Percentiles rank a stretch among this genome's conserved stretches.
phyloP scores from a whole-genome alignment of 306 rosid genomes.

The Dalbergia oliveri region DNA sequence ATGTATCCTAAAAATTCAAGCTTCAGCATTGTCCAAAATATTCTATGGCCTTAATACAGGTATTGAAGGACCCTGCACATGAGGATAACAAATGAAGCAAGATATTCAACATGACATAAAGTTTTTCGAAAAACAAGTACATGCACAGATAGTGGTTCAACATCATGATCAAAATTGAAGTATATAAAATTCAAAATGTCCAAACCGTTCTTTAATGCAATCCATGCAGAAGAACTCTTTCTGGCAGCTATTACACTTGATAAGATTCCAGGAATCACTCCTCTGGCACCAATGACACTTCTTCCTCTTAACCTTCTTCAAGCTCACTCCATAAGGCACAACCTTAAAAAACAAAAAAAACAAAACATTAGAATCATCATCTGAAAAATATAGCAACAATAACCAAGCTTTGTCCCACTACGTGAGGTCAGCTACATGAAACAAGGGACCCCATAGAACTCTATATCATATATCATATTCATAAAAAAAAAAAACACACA shows the following conservation, averaged over 20 bases:
- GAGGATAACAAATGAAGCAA: conserved; percentile 32
- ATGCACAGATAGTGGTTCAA: conserved; percentile 14
- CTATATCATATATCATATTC: no score
- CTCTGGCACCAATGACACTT: conserved; percentile 92
- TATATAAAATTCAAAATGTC: conserved; percentile 33
- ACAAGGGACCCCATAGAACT: no score
- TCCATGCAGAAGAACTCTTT: conserved; percentile 83
- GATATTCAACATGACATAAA: conserved; percentile 23
- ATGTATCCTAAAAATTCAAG: conserved; percentile 21
- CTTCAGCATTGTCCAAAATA: conserved; percentile 28
- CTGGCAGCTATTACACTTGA: conserved; percentile 82
- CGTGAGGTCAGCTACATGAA: no score
- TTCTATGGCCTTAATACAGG: conserved; percentile 8
- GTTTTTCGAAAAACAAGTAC: neutral
- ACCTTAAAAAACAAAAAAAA: conserved; percentile 48
- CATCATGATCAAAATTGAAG: conserved; percentile 11
- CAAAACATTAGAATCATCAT: conserved; percentile 24
- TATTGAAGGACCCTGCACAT: neutral
- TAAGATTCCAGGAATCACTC: conserved; percentile 70
- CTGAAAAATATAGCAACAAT: accelerated
- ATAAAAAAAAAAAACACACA: neutral
- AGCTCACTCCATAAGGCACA: conserved; percentile 56
- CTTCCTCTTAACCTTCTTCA: conserved; percentile 70
- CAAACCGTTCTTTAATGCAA: conserved; percentile 88
- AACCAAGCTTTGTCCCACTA: no score